Evolutionary conservation across 2,329 filamentous ascomycete species (phyloP).

Genomic region (Colletotrichum gigasporum): DNA sequence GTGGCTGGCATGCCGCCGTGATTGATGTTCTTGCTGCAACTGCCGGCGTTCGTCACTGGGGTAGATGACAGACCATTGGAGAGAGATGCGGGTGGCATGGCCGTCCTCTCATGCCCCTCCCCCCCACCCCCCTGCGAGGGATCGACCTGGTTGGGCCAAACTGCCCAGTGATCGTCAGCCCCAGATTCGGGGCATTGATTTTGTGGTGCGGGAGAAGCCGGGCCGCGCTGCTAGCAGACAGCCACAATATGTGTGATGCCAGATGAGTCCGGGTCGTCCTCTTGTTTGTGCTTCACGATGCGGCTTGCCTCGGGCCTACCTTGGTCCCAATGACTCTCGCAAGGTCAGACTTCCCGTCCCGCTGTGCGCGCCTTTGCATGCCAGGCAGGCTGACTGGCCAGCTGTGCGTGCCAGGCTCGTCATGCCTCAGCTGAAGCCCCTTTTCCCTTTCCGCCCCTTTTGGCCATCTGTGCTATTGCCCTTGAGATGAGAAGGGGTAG

Average conservation of each 20-base stretch:
- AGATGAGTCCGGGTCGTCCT: not conserved
- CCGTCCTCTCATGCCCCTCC: not conserved
- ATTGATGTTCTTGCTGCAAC: not conserved
- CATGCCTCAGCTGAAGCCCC: not conserved
- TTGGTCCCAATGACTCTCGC: not conserved
- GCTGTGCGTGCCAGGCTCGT: not conserved
- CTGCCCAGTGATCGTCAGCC: slow-evolving; percentile 1
- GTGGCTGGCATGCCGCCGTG: not conserved
- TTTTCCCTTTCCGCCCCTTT: not conserved
- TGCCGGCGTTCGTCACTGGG: slow-evolving; percentile 8
- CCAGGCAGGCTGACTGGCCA: not conserved
- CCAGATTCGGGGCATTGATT: slow-evolving; percentile 4
- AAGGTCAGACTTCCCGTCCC: not conserved
- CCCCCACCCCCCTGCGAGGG: not conserved
- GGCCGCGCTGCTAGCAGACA: not conserved
- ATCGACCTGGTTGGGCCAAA: slow-evolving; percentile 14
- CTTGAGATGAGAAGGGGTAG: too few relatives aligned
- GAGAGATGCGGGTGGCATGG: not conserved
- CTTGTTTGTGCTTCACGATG: not conserved
- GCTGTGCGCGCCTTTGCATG: slow-evolving; percentile 1
- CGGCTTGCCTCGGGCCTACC: not conserved
- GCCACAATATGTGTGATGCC: not conserved
- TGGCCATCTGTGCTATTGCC: too few relatives aligned
- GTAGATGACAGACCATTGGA: not conserved
- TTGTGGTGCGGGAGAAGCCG: slow-evolving; percentile 8